phyloP scores from a whole-genome alignment of 805 yeast genomes.

The Zygosaccharomyces gambellarensis region DNA sequence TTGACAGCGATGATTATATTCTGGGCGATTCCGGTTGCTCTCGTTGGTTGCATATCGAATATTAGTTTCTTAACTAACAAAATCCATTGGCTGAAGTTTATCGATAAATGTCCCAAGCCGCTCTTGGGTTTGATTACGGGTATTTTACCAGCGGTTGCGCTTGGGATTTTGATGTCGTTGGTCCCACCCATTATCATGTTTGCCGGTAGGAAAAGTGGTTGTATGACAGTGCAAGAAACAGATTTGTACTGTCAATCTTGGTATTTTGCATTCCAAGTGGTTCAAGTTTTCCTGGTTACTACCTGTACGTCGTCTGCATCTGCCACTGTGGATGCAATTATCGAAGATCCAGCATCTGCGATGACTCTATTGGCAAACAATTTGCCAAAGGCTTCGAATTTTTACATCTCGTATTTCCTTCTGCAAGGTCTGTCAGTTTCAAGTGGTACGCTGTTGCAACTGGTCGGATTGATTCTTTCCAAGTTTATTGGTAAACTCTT shows the following conservation, averaged over 20 bases:
- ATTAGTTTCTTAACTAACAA: constrained; percentile 65
- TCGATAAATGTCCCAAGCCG: constrained; percentile 63
- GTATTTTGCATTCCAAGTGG: constrained; percentile 85
- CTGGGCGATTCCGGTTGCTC: constrained; percentile 98
- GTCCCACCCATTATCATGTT: constrained; percentile 79
- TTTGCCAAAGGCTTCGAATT: constrained; percentile 86
- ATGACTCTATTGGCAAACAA: constrained; percentile 68
- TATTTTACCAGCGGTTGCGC: constrained; percentile 73
- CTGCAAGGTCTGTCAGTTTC: constrained; percentile 77
- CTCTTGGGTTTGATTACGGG: constrained; percentile 84
- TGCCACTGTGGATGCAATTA: constrained; percentile 66
- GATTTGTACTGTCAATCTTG: constrained; percentile 83
- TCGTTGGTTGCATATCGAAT: constrained; percentile 90
- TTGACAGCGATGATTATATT: constrained; percentile 68
- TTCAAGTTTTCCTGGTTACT: constrained; percentile 80
- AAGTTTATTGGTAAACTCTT: constrained; percentile 65
- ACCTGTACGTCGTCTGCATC: constrained; percentile 80
- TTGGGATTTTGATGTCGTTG: constrained; percentile 78
- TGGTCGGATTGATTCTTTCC: constrained; percentile 66
- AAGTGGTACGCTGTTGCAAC: constrained; percentile 70
- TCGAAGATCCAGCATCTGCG: constrained; percentile 62
- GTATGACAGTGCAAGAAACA: constrained; percentile 61
- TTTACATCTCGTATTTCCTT: constrained; percentile 77
- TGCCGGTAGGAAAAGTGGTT: constrained; percentile 72
- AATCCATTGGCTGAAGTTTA: constrained; percentile 70